Evolutionary conservation across 2,329 filamentous ascomycete species (phyloP), one percentile per base, ranked within the genome.

Genomic region (Lachnellula cervina): DNA sequence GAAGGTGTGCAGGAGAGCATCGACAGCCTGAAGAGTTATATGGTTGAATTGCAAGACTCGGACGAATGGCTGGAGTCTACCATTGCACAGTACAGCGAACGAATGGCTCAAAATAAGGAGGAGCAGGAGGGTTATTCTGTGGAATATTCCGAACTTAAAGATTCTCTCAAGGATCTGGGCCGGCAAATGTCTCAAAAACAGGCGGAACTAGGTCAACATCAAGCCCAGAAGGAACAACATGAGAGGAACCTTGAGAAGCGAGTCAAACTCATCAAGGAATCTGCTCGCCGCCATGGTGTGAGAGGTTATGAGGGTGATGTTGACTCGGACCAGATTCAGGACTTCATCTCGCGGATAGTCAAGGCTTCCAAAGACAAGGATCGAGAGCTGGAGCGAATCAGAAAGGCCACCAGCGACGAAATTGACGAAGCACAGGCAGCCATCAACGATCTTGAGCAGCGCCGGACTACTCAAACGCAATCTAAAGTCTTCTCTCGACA

Each of bases 171-270:
- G 2, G 59, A 71, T 4, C 72, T 74, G 7, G 78, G 80, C 35
- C 74, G 69, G 38, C 70, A 76, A 4, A 70, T 82, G 43, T 79
- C 79, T 0, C 62, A 68, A 21, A 84, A 84, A 64, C 74, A 82
- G 38, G 75, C 81, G 1, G 87, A 91, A 63, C 80, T 84, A 64
- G 93, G 93, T 44, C 89, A 87, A 62, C 85, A 87, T 63, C 83
- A 94, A 70, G 93, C 92, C 2, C 87, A 96, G 68, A 91, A 93
- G 73, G 87, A 89, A 59, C 89, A 88, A 65, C 90, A 94, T 68
- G 90, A 97, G 68, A 83, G 87, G 4, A 89, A 97, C 62, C 70
- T 96, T 3, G 77, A 83, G 63, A 77, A 81, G 45, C 87, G 93
- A 40, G 80, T 87, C 65, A 78, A 81, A 9, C 80, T 96, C 70